phyloP scores from a whole-genome alignment of 2,329 filamentous ascomycete genomes.

The Alternaria sp. region DNA sequence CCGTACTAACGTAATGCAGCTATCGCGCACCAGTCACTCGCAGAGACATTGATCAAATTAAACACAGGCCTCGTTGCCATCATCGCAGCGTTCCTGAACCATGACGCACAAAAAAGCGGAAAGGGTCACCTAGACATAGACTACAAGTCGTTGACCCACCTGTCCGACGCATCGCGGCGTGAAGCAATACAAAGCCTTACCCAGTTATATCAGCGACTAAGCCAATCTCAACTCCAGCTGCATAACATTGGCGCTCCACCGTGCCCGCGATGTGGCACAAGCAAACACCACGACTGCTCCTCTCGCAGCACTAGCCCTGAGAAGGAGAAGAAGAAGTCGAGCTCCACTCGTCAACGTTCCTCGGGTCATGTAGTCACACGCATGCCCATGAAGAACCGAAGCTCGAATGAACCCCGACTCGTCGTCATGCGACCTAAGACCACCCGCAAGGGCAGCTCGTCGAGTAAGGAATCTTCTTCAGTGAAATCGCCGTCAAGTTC shows the following conservation, averaged over 20 bases:
- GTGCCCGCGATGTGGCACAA: slow-evolving; percentile 33
- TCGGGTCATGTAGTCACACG: slow-evolving; percentile 37
- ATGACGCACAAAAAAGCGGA: slow-evolving; percentile 38
- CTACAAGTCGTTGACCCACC: slow-evolving; percentile 52
- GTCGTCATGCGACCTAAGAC: slow-evolving; percentile 46
- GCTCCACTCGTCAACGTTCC: slow-evolving; percentile 26
- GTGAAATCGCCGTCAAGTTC: slow-evolving; percentile 29
- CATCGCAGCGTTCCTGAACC: slow-evolving; percentile 52
- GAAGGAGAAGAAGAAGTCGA: slow-evolving; percentile 34
- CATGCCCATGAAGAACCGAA: slow-evolving; percentile 33
- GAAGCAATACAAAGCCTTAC: slow-evolving; percentile 53
- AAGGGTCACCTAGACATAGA: slow-evolving; percentile 46
- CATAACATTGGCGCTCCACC: slow-evolving; percentile 25
- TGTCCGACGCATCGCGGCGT: slow-evolving; percentile 54
- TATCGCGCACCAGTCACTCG: slow-evolving; percentile 54
- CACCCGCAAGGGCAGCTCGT: slow-evolving; percentile 32
- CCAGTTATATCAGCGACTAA: slow-evolving; percentile 49
- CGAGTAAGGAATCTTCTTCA: slow-evolving; percentile 29
- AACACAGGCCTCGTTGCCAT: slow-evolving; percentile 57
- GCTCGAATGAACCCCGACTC: slow-evolving; percentile 43
- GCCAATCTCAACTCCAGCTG: slow-evolving; percentile 45
- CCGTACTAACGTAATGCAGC: slow-evolving; percentile 34
- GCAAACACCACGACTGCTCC: slow-evolving; percentile 32
- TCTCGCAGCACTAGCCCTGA: slow-evolving; percentile 18
- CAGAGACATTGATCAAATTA: slow-evolving; percentile 53